Conservation (phyloP, 2,329 filamentous ascomycete species). For the Scleromitrula shiraiana region DNA sequence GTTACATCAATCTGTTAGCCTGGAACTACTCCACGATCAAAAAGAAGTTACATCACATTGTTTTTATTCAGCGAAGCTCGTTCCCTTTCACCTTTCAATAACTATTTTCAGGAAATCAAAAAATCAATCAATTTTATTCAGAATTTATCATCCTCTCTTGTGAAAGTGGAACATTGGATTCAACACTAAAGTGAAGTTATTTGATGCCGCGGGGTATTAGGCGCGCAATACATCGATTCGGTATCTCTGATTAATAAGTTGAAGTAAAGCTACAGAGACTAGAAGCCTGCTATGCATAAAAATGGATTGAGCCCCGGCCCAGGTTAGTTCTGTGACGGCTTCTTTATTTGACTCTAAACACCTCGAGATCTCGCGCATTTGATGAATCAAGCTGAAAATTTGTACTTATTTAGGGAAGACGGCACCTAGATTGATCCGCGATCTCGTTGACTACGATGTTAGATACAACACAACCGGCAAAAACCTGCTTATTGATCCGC, state of each 20-base stretch:
- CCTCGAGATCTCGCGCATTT: not conserved
- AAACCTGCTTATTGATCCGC: constrained; percentile 46
- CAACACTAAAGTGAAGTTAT: too few species aligned
- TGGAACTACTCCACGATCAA: not conserved
- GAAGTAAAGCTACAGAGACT: not conserved
- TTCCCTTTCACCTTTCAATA: not conserved
- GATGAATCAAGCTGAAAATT: not conserved
- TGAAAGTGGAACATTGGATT: not conserved
- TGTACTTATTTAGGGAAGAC: constrained; percentile 38
- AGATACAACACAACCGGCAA: constrained; percentile 32
- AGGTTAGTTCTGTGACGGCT: constrained; percentile 6
- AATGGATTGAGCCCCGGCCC: constrained; percentile 3
- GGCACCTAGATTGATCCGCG: constrained; percentile 39
- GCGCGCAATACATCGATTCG: not conserved
- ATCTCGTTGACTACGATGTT: constrained; percentile 37
- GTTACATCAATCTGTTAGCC: not conserved
- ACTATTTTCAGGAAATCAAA: not conserved
- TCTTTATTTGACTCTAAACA: not conserved
- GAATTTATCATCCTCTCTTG: not conserved
- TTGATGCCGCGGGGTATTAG: constrained; percentile 1
- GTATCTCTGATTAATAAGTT: not conserved
- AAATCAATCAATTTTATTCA: not conserved
- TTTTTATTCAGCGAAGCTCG: not conserved
- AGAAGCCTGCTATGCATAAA: constrained; percentile 4
- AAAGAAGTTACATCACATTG: not conserved